Conservation (phyloP, 164 flowering plant species). For the Warburgia ugandensis region DNA sequence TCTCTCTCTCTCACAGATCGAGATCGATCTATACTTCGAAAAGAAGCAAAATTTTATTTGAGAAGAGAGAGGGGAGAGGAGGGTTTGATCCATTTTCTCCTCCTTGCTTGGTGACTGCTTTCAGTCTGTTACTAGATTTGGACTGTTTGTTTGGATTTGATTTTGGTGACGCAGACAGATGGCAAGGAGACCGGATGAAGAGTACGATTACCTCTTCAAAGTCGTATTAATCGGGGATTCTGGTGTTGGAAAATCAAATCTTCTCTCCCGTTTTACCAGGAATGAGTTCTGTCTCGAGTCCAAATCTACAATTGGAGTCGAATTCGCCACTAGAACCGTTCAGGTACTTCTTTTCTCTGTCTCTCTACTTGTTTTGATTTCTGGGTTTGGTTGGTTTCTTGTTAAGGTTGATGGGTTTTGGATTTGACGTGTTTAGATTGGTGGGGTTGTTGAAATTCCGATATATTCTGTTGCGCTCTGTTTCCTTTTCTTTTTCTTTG, state of each 20-base stretch:
- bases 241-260: constrained; percentile 78
- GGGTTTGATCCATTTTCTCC: not conserved
- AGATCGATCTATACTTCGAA: not conserved
- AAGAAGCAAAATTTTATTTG: too few relatives aligned
- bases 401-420: too few relatives aligned
- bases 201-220: constrained; percentile 77
- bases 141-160: too few relatives aligned
- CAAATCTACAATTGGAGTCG: constrained; percentile 78
- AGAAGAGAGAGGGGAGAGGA: too few relatives aligned
- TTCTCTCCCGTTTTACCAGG: constrained; percentile 69
- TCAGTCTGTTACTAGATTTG: too few relatives aligned
- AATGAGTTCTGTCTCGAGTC: constrained; percentile 78
- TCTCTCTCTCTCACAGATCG: too few relatives aligned
- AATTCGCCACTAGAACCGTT: constrained; percentile 72
- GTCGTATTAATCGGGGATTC: constrained; percentile 81
- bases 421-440: too few relatives aligned
- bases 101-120: not conserved
- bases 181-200: constrained; percentile 45
- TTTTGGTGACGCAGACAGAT: constrained; percentile 2
- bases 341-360: constrained; percentile 39
- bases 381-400: not conserved
- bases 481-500: too few relatives aligned
- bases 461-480: too few relatives aligned
- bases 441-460: too few relatives aligned
- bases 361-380: not conserved